Evolutionary conservation across 2,329 filamentous ascomycete genomes (phyloP).

Genomic region (Periconia sp.): DNA sequence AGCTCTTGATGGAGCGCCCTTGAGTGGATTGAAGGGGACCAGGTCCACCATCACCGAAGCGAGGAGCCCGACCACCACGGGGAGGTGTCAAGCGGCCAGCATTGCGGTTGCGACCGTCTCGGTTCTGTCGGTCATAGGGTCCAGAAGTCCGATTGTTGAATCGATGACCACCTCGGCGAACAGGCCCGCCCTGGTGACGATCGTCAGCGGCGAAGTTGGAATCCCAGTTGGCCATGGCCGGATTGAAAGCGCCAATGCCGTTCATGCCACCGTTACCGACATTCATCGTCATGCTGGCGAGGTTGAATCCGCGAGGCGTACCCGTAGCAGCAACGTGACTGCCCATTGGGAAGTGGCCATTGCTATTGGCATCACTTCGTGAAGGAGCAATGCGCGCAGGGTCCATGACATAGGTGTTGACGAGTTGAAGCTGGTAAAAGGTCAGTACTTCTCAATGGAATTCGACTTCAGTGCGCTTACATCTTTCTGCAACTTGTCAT

Average conservation of each 20-base stretch:
- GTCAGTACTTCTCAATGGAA: background rate
- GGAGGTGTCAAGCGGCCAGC: constrained; percentile 51
- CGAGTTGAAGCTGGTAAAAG: constrained; percentile 69
- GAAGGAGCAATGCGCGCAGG: constrained; percentile 93
- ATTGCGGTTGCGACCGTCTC: constrained; percentile 45
- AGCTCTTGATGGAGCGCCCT: constrained; percentile 90
- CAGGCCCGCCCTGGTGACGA: constrained; percentile 45
- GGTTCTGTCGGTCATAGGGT: constrained; percentile 44
- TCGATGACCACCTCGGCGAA: constrained; percentile 44
- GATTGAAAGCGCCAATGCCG: constrained; percentile 53
- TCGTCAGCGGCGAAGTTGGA: constrained; percentile 37
- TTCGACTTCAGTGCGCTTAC: constrained; percentile 57
- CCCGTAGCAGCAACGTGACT: constrained; percentile 73
- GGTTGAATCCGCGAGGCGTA: constrained; percentile 88
- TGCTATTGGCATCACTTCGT: constrained; percentile 89
- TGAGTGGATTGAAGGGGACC: constrained; percentile 90
- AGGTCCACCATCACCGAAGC: constrained; percentile 73
- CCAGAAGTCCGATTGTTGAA: constrained; percentile 43
- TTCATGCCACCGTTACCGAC: constrained; percentile 57
- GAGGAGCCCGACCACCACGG: constrained; percentile 53
- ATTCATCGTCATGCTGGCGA: constrained; percentile 68
- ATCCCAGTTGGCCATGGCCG: constrained; percentile 61
- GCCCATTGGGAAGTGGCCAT: constrained; percentile 86
- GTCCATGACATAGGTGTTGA: constrained; percentile 93
- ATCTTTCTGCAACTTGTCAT: constrained; percentile 76